Conservation (phyloP, 2,329 filamentous ascomycete species). For the Xylaria hypoxylon region DNA sequence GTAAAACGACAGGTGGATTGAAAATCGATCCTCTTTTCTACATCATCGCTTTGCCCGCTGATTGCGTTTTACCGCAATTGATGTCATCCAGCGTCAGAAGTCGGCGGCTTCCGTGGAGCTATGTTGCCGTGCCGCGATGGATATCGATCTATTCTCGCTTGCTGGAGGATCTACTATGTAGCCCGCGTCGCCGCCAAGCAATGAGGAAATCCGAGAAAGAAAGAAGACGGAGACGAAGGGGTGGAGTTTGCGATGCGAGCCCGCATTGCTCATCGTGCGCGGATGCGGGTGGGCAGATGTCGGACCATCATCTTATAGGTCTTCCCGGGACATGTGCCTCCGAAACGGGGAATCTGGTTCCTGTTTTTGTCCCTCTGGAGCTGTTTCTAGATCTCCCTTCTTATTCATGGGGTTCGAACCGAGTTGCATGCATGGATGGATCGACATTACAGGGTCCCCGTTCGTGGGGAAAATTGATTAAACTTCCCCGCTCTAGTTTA, state of each 20-base stretch:
- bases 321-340: conserved; percentile 37
- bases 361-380: not conserved
- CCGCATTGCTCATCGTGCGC: conserved; percentile 15
- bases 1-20: not conserved
- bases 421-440: conserved; percentile 29
- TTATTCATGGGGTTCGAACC: conserved; percentile 1
- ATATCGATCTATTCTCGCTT: conserved; percentile 15
- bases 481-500: conserved; percentile 13
- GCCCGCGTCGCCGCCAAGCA: conserved; percentile 22
- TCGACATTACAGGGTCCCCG: conserved; percentile 24
- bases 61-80: not conserved
- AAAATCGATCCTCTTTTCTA: conserved; percentile 2
- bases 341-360: conserved; percentile 27
- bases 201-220: conserved; percentile 21
- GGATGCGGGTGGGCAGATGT: conserved; percentile 14
- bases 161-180: conserved; percentile 17
- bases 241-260: conserved; percentile 14
- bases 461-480: conserved; percentile 27
- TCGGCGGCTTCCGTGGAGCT: conserved; percentile 8
- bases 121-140: conserved; percentile 21
- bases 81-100: conserved; percentile 12
- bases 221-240: not conserved
- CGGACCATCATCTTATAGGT: conserved; percentile 23
- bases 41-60: conserved; percentile 12
- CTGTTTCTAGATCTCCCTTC: conserved; percentile 26